phyloP scores from a whole-genome alignment of 192 early-diverging fungal species.

The Backusella westeae region DNA sequence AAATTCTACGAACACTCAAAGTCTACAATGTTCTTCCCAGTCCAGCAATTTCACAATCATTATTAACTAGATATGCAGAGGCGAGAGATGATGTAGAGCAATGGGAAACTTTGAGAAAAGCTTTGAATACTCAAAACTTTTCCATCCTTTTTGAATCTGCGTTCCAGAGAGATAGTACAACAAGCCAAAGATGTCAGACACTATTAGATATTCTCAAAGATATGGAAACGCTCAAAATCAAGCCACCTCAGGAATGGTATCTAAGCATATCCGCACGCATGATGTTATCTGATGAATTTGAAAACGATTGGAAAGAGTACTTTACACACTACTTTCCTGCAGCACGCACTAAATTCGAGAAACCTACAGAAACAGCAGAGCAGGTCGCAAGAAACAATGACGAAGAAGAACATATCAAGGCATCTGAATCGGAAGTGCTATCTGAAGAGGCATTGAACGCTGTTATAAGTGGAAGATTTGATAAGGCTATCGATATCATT shows the following conservation, averaged over 20 bases:
- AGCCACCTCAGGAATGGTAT: background rate
- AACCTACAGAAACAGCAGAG: background rate
- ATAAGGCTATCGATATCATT: constrained; percentile 19
- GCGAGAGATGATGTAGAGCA: background rate
- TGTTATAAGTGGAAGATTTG: constrained; percentile 18
- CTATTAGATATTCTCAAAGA: constrained; percentile 22
- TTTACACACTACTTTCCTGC: background rate
- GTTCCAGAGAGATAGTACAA: background rate
- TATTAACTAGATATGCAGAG: constrained; percentile 2
- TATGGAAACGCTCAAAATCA: constrained; percentile 14
- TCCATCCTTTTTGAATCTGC: constrained; percentile 17
- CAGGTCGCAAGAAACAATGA: background rate
- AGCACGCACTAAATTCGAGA: background rate
- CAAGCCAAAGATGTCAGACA: background rate
- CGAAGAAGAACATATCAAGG: background rate
- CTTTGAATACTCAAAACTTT: background rate
- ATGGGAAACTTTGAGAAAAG: background rate
- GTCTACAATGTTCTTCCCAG: background rate
- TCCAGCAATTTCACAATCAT: background rate
- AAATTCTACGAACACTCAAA: constrained; percentile 11
- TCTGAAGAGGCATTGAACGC: constrained; percentile 23
- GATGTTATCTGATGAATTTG: constrained; percentile 1
- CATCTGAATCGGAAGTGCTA: constrained; percentile 14
- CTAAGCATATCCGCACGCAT: constrained; percentile 12
- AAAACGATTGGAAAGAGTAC: constrained; percentile 16